Evolutionary conservation across 139 green algal genomes (phyloP).

Genomic region (Tetraselmis striata): DNA sequence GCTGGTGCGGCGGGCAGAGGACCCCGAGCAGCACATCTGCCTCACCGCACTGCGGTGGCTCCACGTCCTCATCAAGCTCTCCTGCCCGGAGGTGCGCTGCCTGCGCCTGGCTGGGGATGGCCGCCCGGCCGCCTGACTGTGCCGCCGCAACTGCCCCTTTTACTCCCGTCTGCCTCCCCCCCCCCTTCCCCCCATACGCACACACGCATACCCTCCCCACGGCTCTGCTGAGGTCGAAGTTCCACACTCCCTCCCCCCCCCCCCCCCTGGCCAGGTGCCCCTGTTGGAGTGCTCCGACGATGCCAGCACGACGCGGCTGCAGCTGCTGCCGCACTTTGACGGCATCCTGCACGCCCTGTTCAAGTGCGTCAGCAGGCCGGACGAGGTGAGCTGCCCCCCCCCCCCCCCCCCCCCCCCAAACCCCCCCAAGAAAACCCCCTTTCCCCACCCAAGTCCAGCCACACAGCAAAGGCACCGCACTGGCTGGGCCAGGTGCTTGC

Average conservation of each 20-base stretch:
- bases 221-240: too few relatives aligned
- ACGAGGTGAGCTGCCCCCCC: not conserved
- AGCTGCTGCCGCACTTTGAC: slow-evolving; percentile 65
- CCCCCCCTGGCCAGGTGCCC: not conserved
- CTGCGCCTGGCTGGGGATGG: not conserved
- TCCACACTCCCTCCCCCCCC: slow-evolving; percentile 1
- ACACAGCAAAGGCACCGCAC: too few relatives aligned
- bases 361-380: slow-evolving; percentile 55
- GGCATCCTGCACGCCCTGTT: slow-evolving; percentile 73
- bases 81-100: not conserved
- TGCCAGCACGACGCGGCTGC: slow-evolving; percentile 22
- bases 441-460: too few relatives aligned
- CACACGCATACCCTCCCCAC: too few relatives aligned
- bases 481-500: not conserved
- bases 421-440: too few relatives aligned
- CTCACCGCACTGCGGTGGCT: slow-evolving; percentile 78
- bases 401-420: too few relatives aligned
- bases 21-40: slow-evolving; percentile 64
- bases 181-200: too few relatives aligned
- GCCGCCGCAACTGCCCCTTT: too few relatives aligned
- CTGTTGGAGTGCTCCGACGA: not conserved
- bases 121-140: too few relatives aligned
- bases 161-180: too few relatives aligned
- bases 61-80: slow-evolving; percentile 4
- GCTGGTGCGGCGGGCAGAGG: slow-evolving; percentile 24